Percentiles rank a stretch among this genome's conserved stretches.
These are phyloP conservation scores for Paraglomus brasilianum DNA, from an alignment of 192 early-diverging fungal genomes.

Conservation along the genomic window DNA sequence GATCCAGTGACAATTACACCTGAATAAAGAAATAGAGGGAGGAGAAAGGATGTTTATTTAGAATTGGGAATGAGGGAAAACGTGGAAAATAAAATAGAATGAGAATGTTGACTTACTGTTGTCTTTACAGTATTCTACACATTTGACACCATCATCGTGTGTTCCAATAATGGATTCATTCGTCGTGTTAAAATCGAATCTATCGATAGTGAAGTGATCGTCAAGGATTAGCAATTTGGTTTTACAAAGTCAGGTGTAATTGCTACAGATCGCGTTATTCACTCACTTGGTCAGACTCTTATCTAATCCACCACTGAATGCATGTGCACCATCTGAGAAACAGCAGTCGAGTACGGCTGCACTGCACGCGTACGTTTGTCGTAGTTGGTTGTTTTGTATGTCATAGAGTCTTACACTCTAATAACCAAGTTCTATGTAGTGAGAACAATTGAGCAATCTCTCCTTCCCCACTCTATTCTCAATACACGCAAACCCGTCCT, in stretches of 20 bases:
- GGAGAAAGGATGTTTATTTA: background rate
- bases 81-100: background rate
- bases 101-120: constrained; percentile 38
- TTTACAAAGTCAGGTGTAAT: too few species aligned
- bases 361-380: constrained; percentile 58
- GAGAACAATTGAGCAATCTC: background rate
- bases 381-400: constrained; percentile 57
- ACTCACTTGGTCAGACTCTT: constrained; percentile 59
- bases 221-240: background rate
- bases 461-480: background rate
- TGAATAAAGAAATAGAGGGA: constrained; percentile 25
- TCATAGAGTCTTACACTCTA: constrained; percentile 85
- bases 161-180: constrained; percentile 62
- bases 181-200: constrained; percentile 62
- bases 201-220: constrained; percentile 32
- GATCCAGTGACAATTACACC: constrained; percentile 78
- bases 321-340: constrained; percentile 58
- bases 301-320: constrained; percentile 80
- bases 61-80: background rate
- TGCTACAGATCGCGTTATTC: background rate
- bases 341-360: constrained; percentile 78
- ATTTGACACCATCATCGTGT: constrained; percentile 78
- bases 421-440: background rate
- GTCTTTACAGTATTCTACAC: constrained; percentile 58
- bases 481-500: background rate